Evolutionary conservation across 495 filamentous ascomycete genomes (phyloP).

Genomic region (Haplographium delicatum): DNA sequence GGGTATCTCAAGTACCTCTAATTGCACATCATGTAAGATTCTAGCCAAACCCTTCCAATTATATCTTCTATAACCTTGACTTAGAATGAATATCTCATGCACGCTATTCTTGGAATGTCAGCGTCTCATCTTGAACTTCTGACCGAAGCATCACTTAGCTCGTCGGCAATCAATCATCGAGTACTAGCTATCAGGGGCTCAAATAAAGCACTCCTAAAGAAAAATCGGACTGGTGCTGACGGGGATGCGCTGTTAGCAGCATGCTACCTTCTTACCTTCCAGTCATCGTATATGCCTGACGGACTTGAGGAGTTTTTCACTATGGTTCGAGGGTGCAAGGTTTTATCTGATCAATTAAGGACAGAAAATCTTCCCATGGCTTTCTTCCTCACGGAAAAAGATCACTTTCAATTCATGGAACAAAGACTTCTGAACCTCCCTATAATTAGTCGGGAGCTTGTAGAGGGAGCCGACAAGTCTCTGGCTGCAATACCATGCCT

Average conservation of each 20-base stretch:
- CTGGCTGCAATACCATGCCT: conserved; percentile 2
- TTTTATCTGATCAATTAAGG: conserved; percentile 9
- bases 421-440: conserved; percentile 12
- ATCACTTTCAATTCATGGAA: conserved; percentile 18
- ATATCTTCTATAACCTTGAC: background rate
- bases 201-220: conserved; percentile 13
- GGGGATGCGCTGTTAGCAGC: conserved; percentile 19
- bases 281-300: conserved; percentile 22
- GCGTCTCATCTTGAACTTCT: conserved; percentile 16
- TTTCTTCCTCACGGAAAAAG: conserved; percentile 10
- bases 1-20: conserved; percentile 18
- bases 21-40: conserved; percentile 21
- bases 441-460: conserved; percentile 10
- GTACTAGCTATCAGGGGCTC: conserved; percentile 18
- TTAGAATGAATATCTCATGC: conserved; percentile 25
- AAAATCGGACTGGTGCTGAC: conserved; percentile 4
- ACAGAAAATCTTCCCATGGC: conserved; percentile 8
- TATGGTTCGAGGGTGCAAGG: conserved; percentile 18
- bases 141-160: conserved; percentile 1
- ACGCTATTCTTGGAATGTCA: conserved; percentile 21
- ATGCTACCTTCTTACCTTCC: conserved; percentile 21
- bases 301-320: conserved; percentile 20
- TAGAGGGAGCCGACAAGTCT: conserved; percentile 13
- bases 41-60: background rate
- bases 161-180: conserved; percentile 17